Evolutionary conservation across 306 rosid genomes (phyloP).

Genomic region (Oxytropis ochrocephala): DNA sequence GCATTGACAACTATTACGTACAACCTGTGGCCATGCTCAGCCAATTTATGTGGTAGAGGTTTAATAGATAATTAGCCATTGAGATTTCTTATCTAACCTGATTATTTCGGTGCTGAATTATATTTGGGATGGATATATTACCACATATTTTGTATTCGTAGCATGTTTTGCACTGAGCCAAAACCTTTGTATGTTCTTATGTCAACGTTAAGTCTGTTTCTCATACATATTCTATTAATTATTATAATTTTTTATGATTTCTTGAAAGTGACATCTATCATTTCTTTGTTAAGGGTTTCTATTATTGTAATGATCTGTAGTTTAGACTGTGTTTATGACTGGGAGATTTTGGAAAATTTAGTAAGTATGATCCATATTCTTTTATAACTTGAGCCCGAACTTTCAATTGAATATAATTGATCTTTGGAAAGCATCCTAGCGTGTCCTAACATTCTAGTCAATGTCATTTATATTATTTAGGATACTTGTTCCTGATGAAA

Average conservation of each 20-base stretch:
- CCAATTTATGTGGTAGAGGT: background rate
- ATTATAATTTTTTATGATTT: background rate
- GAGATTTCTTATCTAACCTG: slow-evolving; percentile 5
- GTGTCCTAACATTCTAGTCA: background rate
- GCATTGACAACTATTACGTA: background rate
- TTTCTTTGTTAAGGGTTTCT: background rate
- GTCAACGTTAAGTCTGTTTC: background rate
- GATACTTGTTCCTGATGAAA: background rate
- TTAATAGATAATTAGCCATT: background rate
- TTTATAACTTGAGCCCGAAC: background rate
- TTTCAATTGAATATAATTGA: background rate
- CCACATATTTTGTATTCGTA: background rate
- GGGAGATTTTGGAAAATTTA: slow-evolving; percentile 5
- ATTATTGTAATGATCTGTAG: background rate
- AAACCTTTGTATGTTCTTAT: background rate
- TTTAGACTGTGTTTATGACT: background rate
- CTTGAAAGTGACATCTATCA: slow-evolving; percentile 2
- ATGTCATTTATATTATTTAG: background rate
- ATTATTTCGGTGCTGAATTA: slow-evolving; percentile 5
- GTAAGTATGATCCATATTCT: background rate
- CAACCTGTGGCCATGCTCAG: background rate
- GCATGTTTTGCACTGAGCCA: background rate
- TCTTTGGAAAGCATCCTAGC: background rate
- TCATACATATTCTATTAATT: background rate
- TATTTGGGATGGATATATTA: background rate